Percentiles rank a stretch among this genome's conserved stretches.
Evolutionary conservation across 495 filamentous ascomycete species (phyloP).

Genomic region (Mycothermus thermophilus): DNA sequence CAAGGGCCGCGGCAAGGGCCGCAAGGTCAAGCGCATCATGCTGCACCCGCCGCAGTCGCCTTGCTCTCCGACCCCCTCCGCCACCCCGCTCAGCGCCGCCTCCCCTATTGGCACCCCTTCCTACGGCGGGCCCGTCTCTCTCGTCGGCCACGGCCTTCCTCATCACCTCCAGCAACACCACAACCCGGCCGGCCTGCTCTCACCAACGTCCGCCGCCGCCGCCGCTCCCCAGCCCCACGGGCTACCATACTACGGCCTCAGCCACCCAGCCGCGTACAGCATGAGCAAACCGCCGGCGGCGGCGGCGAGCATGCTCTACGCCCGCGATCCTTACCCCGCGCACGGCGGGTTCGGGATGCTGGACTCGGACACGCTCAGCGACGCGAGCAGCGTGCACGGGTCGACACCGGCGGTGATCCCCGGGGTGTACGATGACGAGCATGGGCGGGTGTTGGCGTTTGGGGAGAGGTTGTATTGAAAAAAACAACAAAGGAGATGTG

Average conservation of each 20-base stretch:
- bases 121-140: constrained; percentile 8
- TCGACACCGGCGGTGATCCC: constrained; percentile 19
- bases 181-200: too few relatives aligned
- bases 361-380: constrained; percentile 11
- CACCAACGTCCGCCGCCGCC: constrained; percentile 1
- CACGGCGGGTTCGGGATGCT: constrained; percentile 1
- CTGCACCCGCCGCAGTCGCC: constrained; percentile 5
- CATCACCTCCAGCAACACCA: constrained; percentile 16
- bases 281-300: constrained; percentile 13
- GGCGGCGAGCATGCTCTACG: constrained; percentile 16
- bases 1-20: constrained; percentile 84
- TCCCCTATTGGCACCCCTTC: constrained; percentile 3
- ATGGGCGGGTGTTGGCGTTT: constrained; percentile 24
- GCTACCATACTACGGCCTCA: constrained; percentile 10
- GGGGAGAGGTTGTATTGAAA: constrained; percentile 30
- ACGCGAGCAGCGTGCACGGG: constrained; percentile 27
- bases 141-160: constrained; percentile 9
- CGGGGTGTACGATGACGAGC: constrained; percentile 32
- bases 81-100: neutral
- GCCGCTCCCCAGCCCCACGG: constrained; percentile 5
- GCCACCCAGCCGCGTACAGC: constrained; percentile 17
- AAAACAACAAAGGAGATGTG: neutral
- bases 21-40: constrained; percentile 30
- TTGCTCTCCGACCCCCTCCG: constrained; percentile 1
- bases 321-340: neutral